Base-by-base conservation (phyloP, 352 stramenopile genomes). In the Globisporangium alternatum region DNA sequence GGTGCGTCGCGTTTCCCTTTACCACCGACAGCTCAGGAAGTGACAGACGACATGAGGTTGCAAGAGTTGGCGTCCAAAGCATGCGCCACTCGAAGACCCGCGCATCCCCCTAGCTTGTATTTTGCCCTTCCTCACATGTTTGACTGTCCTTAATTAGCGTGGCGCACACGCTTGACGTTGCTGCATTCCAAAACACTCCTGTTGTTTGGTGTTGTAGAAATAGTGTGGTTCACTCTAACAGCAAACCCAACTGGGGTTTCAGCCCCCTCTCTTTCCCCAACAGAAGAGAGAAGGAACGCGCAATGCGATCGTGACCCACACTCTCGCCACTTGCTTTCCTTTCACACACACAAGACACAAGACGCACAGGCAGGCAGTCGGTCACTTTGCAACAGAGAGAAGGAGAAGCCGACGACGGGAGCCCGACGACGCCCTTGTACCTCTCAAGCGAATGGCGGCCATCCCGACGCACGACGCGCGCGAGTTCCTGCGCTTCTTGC, bases 401-500 rank as follows among this genome's bases (percentile, higher is more conserved):
- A 41, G 17, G n/a, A 56, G 28, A 56, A 56, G 51, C 22, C 28
- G 51, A 39, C 5, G 13, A 3, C 51, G 10, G 15, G 21, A 13
- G 47, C 10, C 13, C 39, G 31, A 37, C 39, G 39, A 7, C 41
- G 41, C 41, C 41, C 41, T 47, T 15, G 17, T 7, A 28, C 25
- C 25, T 28, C 25, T 28, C 25, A 61, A 56, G 31, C 30, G 10
- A 12, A 68, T 68, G 63, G 63, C 55, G 37, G 63, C 55, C 28
- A 68, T 64, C 63, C 56, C 63, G 19, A 68, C 63, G 63, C 56
- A 63, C 25, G 56, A 63, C 35, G 56, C 49, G 55, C 56, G 35
- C 56, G 56, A 68, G 22, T 68, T 68, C 39, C 12, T 59, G 44
- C 63, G 63, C 56, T 68, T 68, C 47, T 56, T 68, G 55, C 63